A percentile compares a stretch with the other conserved stretches of the same genome.
phyloP scores from a whole-genome alignment of 441 rosid species.

The Corymbia calophylla region DNA sequence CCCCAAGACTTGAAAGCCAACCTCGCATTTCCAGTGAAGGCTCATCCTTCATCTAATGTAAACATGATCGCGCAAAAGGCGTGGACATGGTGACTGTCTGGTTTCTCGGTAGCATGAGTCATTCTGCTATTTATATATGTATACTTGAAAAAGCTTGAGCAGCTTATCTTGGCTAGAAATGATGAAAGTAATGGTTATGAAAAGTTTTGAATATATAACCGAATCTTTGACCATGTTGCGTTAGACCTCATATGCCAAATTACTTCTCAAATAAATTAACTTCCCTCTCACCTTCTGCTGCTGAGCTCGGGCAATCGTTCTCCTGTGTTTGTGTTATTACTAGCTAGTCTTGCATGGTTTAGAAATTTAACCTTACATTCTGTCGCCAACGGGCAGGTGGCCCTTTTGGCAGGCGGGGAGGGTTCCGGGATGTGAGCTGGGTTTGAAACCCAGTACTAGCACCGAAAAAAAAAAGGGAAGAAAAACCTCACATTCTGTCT shows the following conservation, averaged over 20 bases:
- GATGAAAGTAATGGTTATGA: not conserved
- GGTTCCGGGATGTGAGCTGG: not conserved
- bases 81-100: not conserved
- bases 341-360: not conserved
- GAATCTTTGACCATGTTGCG: not conserved
- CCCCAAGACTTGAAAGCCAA: constrained; percentile 42
- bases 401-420: not conserved
- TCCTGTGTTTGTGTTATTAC: not conserved
- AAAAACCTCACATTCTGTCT: not conserved
- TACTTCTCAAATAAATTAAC: not conserved
- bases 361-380: not conserved
- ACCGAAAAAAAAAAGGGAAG: not conserved
- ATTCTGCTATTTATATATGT: not conserved
- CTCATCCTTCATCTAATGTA: not conserved
- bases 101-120: not conserved
- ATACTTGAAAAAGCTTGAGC: not conserved
- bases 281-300: not conserved
- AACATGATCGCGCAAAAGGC: not conserved
- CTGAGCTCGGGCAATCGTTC: not conserved
- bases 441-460: not conserved
- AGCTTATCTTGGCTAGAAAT: not conserved
- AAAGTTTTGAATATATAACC: not conserved
- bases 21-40: constrained; percentile 14
- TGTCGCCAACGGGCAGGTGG: not conserved
- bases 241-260: not conserved